phyloP scores from a whole-genome alignment of 2,329 filamentous ascomycete species.

The Hirsutella thompsonii region DNA sequence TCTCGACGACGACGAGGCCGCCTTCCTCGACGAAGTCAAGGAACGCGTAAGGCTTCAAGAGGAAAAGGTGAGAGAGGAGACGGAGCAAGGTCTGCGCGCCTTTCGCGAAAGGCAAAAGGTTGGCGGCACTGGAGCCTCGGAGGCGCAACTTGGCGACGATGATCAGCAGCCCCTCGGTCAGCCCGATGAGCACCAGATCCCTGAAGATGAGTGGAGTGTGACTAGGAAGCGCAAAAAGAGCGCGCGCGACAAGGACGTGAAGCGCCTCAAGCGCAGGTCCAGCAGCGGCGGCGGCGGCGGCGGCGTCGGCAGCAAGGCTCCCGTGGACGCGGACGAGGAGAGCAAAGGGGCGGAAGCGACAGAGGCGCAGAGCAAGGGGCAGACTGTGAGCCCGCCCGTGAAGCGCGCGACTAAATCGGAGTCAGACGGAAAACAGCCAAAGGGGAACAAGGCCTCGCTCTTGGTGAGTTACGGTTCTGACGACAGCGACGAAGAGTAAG shows the following conservation, averaged over 20 bases:
- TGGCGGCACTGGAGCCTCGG: neutral
- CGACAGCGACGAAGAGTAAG: conserved; percentile 27
- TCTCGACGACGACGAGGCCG: conserved; percentile 67
- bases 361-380: neutral
- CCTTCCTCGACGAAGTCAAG: conserved; percentile 53
- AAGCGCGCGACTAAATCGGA: neutral
- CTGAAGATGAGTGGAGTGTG: conserved; percentile 19
- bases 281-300: neutral
- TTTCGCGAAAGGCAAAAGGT: conserved; percentile 40
- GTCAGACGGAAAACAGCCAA: conserved; percentile 2
- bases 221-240: conserved; percentile 24
- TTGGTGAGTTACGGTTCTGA: conserved; percentile 47
- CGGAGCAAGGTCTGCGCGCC: conserved; percentile 39
- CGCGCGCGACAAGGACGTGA: conserved; percentile 21
- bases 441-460: conserved; percentile 16
- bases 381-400: too few relatives aligned
- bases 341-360: neutral
- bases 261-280: conserved; percentile 14
- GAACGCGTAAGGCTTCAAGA: conserved; percentile 38
- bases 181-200: conserved; percentile 11
- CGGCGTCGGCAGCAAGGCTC: conserved; percentile 1
- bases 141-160: conserved; percentile 5
- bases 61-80: conserved; percentile 39
- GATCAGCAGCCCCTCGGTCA: conserved; percentile 5
- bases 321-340: neutral